Percentiles rank a stretch among this genome's conserved stretches.
Conservation (phyloP, 176 grass and related monocot species). For the Tuctoria greenei region DNA sequence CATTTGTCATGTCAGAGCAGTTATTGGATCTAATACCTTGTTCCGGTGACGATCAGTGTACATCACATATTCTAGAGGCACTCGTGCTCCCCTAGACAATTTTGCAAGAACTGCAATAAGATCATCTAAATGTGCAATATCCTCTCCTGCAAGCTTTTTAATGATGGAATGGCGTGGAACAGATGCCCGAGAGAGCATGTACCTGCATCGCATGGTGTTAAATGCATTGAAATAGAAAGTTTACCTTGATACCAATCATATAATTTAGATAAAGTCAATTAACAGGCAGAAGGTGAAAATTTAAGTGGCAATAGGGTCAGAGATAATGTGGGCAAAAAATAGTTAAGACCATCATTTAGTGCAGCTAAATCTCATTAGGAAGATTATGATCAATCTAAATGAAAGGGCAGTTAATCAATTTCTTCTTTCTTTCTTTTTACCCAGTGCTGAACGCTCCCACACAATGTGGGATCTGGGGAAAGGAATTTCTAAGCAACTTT, state of each 20-base stretch:
- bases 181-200: conserved; percentile 91
- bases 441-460: no score
- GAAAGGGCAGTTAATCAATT: background rate
- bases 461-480: no score
- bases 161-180: conserved; percentile 98
- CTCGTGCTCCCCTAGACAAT: conserved; percentile 83
- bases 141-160: conserved; percentile 92
- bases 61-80: conserved; percentile 95
- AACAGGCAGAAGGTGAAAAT: conserved; percentile 23
- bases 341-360: background rate
- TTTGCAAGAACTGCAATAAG: conserved; percentile 83
- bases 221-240: conserved; percentile 22
- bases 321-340: conserved; percentile 8
- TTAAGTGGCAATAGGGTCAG: background rate
- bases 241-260: conserved; percentile 4
- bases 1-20: conserved; percentile 8
- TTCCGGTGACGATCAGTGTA: conserved; percentile 90
- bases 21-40: conserved; percentile 54
- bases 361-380: conserved; percentile 17
- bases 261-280: conserved; percentile 6
- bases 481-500: no score
- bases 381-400: conserved; percentile 4
- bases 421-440: no score
- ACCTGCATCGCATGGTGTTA: conserved; percentile 59
- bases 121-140: conserved; percentile 68